A percentile compares a stretch with the other conserved stretches of the same genome.
Conservation (phyloP, 805 yeast genomes). For the Pichia rugopelliculosa region DNA sequence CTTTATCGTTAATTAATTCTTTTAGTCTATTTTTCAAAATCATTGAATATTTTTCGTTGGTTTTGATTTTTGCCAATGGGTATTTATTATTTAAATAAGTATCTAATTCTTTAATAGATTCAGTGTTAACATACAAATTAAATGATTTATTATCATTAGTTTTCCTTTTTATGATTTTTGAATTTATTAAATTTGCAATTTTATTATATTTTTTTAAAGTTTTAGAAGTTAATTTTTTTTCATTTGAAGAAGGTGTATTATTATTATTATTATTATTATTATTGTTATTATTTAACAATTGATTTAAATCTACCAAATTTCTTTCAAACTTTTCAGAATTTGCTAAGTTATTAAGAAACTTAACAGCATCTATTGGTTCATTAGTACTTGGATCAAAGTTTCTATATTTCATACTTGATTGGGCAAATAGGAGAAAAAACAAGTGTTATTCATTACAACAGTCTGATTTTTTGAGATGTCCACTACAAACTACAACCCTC, state of each 20-base stretch:
- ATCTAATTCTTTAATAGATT: slow-evolving; percentile 22
- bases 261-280: not conserved
- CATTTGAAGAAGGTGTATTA: not conserved
- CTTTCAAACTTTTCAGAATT: not conserved
- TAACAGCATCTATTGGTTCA: slow-evolving; percentile 13
- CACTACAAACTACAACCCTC: no score
- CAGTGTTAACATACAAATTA: slow-evolving; percentile 1
- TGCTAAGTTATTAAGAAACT: not conserved
- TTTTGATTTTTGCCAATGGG: not conserved
- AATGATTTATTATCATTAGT: not conserved
- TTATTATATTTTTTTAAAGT: not conserved
- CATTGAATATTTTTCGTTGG: not conserved
- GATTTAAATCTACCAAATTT: not conserved
- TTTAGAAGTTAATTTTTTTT: slow-evolving; percentile 1
- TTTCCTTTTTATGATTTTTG: not conserved
- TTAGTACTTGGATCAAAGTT: slow-evolving; percentile 13
- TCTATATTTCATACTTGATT: slow-evolving; percentile 8
- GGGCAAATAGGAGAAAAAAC: not conserved
- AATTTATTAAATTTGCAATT: slow-evolving; percentile 1
- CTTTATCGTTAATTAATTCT: not conserved
- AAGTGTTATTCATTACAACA: not conserved
- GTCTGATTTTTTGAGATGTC: no score
- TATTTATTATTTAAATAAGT: slow-evolving; percentile 26
- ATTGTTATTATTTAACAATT: not conserved
- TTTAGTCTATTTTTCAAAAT: not conserved